Evolutionary conservation across 805 yeast genomes (phyloP).

Genomic region (Teunomyces gatunensis): DNA sequence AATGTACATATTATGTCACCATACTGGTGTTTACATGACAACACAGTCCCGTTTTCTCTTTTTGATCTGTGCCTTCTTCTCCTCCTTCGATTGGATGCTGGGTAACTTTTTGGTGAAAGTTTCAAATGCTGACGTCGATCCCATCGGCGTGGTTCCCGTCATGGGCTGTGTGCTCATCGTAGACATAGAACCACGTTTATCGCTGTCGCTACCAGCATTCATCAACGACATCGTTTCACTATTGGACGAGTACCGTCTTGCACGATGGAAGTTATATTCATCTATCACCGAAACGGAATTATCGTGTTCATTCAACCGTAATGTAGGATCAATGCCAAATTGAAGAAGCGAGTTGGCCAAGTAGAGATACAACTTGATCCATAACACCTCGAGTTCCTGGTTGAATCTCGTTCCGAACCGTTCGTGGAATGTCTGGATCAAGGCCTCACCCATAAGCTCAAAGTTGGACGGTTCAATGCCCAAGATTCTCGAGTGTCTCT

Average conservation of each 20-base stretch:
- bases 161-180: not conserved
- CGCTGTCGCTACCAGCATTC: not conserved
- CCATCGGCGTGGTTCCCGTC: not conserved
- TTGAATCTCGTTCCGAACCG: constrained; percentile 55
- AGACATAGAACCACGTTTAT: not conserved
- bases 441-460: constrained; percentile 71
- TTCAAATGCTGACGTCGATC: not conserved
- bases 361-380: constrained; percentile 70
- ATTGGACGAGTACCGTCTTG: constrained; percentile 1
- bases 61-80: constrained; percentile 14
- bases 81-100: not conserved
- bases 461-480: constrained; percentile 70
- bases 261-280: constrained; percentile 5
- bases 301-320: constrained; percentile 13
- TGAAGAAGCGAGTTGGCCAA: constrained; percentile 66
- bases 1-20: not conserved
- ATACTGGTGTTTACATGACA: constrained; percentile 14
- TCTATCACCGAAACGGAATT: constrained; percentile 1
- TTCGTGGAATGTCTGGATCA: constrained; percentile 65
- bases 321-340: constrained; percentile 53
- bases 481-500: constrained; percentile 70
- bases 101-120: not conserved
- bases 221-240: constrained; percentile 1
- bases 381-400: constrained; percentile 60
- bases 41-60: constrained; percentile 31